These are phyloP conservation scores for Aspergillus fructus DNA, from an alignment of 2,329 filamentous ascomycete genomes.

Conservation along the genomic window DNA sequence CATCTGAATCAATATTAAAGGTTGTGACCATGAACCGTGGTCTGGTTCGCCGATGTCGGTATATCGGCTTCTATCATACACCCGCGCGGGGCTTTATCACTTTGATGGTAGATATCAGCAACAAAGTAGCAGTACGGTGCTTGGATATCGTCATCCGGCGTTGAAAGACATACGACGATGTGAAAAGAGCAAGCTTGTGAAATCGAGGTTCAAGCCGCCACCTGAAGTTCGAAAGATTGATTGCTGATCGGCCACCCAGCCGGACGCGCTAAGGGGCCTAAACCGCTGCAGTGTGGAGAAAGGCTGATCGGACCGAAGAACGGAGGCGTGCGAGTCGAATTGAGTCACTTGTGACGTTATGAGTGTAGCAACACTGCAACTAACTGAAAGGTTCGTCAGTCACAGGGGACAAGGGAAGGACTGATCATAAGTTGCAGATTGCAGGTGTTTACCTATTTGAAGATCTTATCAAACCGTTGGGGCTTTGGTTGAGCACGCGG, in stretches of 20 bases:
- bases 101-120: conserved; percentile 5
- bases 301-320: conserved; percentile 3
- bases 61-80: background rate
- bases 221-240: conserved; percentile 8
- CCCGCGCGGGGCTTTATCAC: background rate
- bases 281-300: conserved; percentile 16
- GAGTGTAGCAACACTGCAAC: background rate
- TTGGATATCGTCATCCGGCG: background rate
- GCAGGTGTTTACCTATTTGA: background rate
- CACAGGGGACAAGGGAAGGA: background rate
- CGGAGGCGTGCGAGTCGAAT: background rate
- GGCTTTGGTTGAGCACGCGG: conserved; percentile 11
- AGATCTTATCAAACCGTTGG: conserved; percentile 19
- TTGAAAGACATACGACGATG: conserved; percentile 6
- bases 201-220: conserved; percentile 5
- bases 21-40: conserved; percentile 18
- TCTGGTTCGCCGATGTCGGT: conserved; percentile 1
- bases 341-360: conserved; percentile 3
- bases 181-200: background rate
- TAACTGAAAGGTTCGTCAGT: background rate
- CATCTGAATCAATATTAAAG: conserved; percentile 21
- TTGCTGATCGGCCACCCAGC: conserved; percentile 16
- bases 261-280: conserved; percentile 17
- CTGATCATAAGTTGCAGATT: background rate
- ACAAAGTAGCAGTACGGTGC: background rate